Evolutionary conservation across 1,284 basidiomycete species (phyloP).

Genomic region (Cystobasidiaceae sp.): DNA sequence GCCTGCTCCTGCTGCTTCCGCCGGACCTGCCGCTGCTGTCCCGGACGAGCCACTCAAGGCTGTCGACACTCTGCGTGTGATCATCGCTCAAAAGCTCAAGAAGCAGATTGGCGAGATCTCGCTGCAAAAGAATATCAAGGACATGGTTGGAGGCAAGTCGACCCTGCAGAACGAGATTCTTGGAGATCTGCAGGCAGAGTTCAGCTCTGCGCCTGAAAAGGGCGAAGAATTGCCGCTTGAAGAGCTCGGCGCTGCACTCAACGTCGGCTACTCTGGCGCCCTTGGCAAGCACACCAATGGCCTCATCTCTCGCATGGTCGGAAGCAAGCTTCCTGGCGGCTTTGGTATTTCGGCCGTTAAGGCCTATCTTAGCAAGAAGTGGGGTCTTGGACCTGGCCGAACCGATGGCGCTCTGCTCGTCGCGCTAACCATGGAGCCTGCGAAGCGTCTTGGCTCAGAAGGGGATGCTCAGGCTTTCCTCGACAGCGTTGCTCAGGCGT

Average conservation of each 20-base stretch:
- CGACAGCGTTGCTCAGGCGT: constrained; percentile 73
- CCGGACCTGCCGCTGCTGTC: constrained; percentile 66
- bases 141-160: constrained; percentile 96
- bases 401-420: constrained; percentile 87
- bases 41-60: constrained; percentile 90
- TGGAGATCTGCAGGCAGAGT: constrained; percentile 45
- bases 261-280: constrained; percentile 72
- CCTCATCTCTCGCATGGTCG: constrained; percentile 83
- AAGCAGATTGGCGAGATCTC: constrained; percentile 85
- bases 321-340: constrained; percentile 96
- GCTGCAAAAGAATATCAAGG: constrained; percentile 93
- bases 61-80: constrained; percentile 76
- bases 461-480: constrained; percentile 90
- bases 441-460: constrained; percentile 88
- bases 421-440: constrained; percentile 83
- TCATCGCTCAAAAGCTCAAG: constrained; percentile 98
- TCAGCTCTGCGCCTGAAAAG: constrained; percentile 85
- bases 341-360: constrained; percentile 96
- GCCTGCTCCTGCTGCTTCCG: constrained; percentile 51
- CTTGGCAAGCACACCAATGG: constrained; percentile 94
- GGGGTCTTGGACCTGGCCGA: constrained; percentile 86
- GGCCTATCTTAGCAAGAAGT: constrained; percentile 76
- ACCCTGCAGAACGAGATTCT: constrained; percentile 57
- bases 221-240: constrained; percentile 93
- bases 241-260: constrained; percentile 82